Evolutionary conservation across 345 rosid species (phyloP), one percentile per base, ranked within the genome.

Genomic region (Anacardium occidentale): DNA sequence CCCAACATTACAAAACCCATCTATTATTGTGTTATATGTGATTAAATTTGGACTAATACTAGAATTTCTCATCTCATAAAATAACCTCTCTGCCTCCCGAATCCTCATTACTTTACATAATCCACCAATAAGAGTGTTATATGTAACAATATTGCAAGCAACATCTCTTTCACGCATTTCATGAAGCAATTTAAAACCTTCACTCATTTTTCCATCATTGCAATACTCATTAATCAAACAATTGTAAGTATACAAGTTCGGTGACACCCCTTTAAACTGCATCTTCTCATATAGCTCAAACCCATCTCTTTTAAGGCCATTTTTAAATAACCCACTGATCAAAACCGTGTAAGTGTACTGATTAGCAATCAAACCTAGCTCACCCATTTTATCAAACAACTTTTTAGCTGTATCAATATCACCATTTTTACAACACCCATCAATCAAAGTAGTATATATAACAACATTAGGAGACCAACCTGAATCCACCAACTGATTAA

Each of bases 91-190:
- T 5, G 89, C 96, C 68, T 91, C 84, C 77, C 55, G 18, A 8
- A 80, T 61, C 55, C 80, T 86, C 80, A n/a, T 79, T 75, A 79
- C 83, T 66, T 72, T 44, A 71, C 88, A 84, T 44, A 91, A 74
- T 21, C 96, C 94, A 72, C 82, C 52, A 44, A 91, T 81, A 72
- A 91, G 73, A 64, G 83, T 87, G 70, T 86, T 94, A 66, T 80
- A 90, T 3, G 87, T 84, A n/a, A 90, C 92, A 70, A 79, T 83
- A 69, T 89, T 84, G 75, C 84, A 76, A 0, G 77, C 78, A 15
- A 91, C 78, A 1, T 87, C 94, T 82, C 84, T 81, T 26, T 81
- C 83, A 62, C 83, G 87, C 93, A 94, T 94, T 85, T 94, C 94
- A 62, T 85, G 91, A 26, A 90, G 86, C 90, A 90, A n/a, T 62